These are phyloP conservation scores for Globisporangium radiosum DNA, from an alignment of 352 stramenopile species.

Conservation along the genomic window DNA sequence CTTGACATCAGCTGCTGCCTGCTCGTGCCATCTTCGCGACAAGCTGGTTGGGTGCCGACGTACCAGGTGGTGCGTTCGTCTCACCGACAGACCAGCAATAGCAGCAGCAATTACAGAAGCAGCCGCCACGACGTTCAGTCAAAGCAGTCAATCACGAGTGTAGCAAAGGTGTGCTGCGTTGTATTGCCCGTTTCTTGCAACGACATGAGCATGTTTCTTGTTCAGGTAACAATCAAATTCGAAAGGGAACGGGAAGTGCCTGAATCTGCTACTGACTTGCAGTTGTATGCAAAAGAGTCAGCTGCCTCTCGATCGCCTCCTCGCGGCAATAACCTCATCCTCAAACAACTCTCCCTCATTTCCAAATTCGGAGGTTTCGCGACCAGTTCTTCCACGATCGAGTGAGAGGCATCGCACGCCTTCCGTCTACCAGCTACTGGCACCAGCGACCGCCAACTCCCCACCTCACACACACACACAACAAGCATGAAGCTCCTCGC, in stretches of 20 bases:
- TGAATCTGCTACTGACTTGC: neutral
- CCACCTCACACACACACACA: neutral
- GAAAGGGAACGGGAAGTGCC: neutral
- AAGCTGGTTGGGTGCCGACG: neutral
- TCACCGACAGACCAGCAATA: neutral
- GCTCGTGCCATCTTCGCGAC: neutral
- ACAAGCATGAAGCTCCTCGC: conserved; percentile 31
- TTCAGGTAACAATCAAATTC: neutral
- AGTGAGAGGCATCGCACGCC: neutral
- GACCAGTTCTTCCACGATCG: conserved; percentile 1
- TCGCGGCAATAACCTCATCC: no score
- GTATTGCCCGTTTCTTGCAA: no score
- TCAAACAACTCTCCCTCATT: neutral
- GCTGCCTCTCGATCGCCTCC: neutral
- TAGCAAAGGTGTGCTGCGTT: no score
- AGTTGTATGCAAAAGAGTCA: neutral
- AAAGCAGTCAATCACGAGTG: neutral
- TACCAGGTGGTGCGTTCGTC: neutral
- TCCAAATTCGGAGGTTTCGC: conserved; percentile 2
- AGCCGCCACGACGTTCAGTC: neutral
- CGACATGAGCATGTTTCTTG: no score
- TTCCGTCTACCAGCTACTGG: neutral
- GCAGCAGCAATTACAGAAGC: neutral
- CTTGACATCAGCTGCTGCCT: neutral
- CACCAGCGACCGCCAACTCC: conserved; percentile 1